Conservation (phyloP, 257 asterid species). For the Linaria vulgaris region DNA sequence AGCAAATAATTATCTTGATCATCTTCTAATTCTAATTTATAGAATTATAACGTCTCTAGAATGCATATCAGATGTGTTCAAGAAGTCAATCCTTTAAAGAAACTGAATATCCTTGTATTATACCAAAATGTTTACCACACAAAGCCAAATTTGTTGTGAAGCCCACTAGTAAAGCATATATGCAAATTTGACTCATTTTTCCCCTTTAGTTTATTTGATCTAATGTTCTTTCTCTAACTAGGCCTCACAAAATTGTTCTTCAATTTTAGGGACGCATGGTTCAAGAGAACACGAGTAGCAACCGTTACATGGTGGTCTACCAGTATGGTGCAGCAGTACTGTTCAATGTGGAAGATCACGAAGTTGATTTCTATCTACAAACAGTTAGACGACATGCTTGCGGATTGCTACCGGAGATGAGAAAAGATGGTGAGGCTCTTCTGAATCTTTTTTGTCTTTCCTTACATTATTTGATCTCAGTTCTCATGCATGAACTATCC, state of each 20-base stretch:
- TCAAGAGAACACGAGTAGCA: slow-evolving; percentile 40
- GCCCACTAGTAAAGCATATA: too few relatives aligned
- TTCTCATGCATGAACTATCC: not conserved
- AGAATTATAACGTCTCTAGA: too few relatives aligned
- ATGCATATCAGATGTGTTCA: too few relatives aligned
- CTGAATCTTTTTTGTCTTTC: slow-evolving; percentile 6
- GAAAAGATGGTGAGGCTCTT: slow-evolving; percentile 72
- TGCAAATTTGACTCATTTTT: too few relatives aligned
- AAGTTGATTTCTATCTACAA: slow-evolving; percentile 70
- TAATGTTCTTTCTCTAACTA: slow-evolving; percentile 10
- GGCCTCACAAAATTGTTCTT: slow-evolving; percentile 24
- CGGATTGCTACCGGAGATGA: slow-evolving; percentile 86
- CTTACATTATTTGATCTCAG: slow-evolving; percentile 3
- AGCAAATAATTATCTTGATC: too few relatives aligned
- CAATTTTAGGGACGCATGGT: slow-evolving; percentile 46
- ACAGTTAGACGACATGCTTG: slow-evolving; percentile 70
- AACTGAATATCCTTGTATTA: too few relatives aligned
- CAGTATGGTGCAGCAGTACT: slow-evolving; percentile 89
- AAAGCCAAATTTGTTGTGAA: too few relatives aligned
- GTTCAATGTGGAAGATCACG: slow-evolving; percentile 87
- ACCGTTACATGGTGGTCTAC: slow-evolving; percentile 78
- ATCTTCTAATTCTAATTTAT: too few relatives aligned
- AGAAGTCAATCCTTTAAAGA: too few relatives aligned
- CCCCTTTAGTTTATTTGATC: slow-evolving; percentile 9
- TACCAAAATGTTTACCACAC: too few relatives aligned